phyloP scores from a whole-genome alignment of 495 filamentous ascomycete genomes.

The Umbilicaria muhlenbergii region DNA sequence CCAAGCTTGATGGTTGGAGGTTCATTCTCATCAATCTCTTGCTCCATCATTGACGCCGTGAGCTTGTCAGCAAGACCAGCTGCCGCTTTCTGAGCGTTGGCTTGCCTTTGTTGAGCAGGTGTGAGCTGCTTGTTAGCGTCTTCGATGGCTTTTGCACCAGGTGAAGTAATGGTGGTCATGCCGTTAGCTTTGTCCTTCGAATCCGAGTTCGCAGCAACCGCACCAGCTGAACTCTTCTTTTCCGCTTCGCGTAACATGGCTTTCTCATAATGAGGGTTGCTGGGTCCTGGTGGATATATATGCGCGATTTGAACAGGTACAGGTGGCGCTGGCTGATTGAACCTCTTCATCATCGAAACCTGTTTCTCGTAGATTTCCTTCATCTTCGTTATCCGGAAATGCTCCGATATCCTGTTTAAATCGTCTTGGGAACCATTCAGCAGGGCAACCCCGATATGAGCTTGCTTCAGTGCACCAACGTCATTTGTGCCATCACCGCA shows the following conservation, averaged over 20 bases:
- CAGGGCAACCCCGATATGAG: constrained; percentile 89
- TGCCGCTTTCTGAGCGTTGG: constrained; percentile 51
- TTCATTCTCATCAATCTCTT: constrained; percentile 74
- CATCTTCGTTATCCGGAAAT: constrained; percentile 88
- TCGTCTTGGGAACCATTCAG: constrained; percentile 90
- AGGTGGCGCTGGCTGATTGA: constrained; percentile 81
- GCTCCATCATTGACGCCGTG: constrained; percentile 76
- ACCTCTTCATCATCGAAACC: constrained; percentile 71
- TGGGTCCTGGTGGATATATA: constrained; percentile 79
- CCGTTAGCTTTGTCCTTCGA: constrained; percentile 31
- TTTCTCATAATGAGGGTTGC: constrained; percentile 91
- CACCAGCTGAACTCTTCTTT: constrained; percentile 45
- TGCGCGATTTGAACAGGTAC: constrained; percentile 86
- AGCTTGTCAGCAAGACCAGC: constrained; percentile 75
- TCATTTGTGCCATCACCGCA: constrained; percentile 98
- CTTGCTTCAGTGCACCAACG: constrained; percentile 95
- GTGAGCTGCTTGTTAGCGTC: constrained; percentile 32
- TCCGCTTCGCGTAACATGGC: constrained; percentile 70
- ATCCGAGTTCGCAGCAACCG: constrained; percentile 18
- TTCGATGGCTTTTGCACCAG: constrained; percentile 53
- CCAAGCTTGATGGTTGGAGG: constrained; percentile 94
- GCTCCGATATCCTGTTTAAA: constrained; percentile 77
- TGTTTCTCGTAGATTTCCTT: constrained; percentile 99
- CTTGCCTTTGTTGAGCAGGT: constrained; percentile 44
- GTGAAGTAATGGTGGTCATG: constrained; percentile 53